Evolutionary conservation across 768 basidiomycete species (phyloP), one percentile per base, ranked within the genome.

Genomic region (Crepidotus variabilis): DNA sequence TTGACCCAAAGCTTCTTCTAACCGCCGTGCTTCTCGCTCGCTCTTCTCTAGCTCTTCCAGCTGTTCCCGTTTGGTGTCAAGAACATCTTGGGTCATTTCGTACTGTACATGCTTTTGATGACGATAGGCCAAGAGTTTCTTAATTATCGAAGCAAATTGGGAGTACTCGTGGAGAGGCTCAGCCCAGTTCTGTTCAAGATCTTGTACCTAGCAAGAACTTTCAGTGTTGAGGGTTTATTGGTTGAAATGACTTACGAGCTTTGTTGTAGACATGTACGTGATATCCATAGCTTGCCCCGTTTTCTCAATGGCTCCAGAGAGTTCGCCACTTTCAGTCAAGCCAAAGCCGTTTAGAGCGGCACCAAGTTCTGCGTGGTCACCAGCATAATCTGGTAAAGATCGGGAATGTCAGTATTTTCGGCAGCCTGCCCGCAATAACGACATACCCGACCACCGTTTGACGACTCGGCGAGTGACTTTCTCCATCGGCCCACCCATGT

Each of bases 61-160:
- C 62, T 86, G 80, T 64, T 91, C 92, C 55, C 86, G 86, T 71
- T 93, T 96, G 13, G 76, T 75, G 61, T 94, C 94, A 11, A 99
- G 77, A 22, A 79, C 78, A 67, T 98, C 95, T 70, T 96, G 91
- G 2, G 97, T 96, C 83, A 97, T 90, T 72, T 99, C 97, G 65
- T 88, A 95, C 69, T 99, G 97, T 7, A 94, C 90, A 60, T 99
- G 94, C 72, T 98, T 98, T 73, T 95, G 94, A 68, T 98, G 96
- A 45, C 97, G 90, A 73, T 95, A 99, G 0, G 86, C 85, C 48
- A 99, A 85, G 33, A 98, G 76, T 66, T 90, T 90, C 79, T 93
- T 95, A 75, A 99, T 98, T 66, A 98, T 95, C 18, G 80, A 77
- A 11, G 91, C 92, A 68, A 98, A 99, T 71, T 98, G 97, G 53